A percentile compares a stretch with the other conserved stretches of the same genome.
phyloP scores from a whole-genome alignment of 2,329 filamentous ascomycete species.

The Metarhizium brunneum region DNA sequence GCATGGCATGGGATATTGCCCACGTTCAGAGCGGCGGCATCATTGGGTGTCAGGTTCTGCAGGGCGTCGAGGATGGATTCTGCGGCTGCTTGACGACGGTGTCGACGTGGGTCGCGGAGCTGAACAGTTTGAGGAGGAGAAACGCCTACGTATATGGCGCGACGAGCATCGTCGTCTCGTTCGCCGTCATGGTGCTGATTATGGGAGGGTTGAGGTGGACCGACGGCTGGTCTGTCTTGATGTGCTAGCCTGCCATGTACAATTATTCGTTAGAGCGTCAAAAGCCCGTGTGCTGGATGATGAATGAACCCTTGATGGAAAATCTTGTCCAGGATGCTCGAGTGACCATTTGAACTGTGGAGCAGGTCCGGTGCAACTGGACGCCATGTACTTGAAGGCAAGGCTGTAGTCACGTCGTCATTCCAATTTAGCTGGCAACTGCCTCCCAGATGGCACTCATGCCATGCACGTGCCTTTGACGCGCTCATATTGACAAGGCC shows the following conservation, averaged over 20 bases:
- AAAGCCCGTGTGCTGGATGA: too few relatives aligned
- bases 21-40: conserved; percentile 49
- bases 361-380: too few relatives aligned
- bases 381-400: too few relatives aligned
- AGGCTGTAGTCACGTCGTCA: too few relatives aligned
- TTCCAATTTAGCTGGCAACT: neutral
- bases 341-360: too few relatives aligned
- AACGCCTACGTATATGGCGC: conserved; percentile 60
- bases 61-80: conserved; percentile 58
- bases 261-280: neutral
- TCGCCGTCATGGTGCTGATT: conserved; percentile 54
- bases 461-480: too few relatives aligned
- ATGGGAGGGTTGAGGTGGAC: conserved; percentile 73
- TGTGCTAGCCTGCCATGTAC: conserved; percentile 19
- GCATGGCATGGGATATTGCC: conserved; percentile 70
- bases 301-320: too few relatives aligned
- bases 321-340: too few relatives aligned
- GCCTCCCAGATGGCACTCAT: neutral
- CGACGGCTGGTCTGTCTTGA: conserved; percentile 37
- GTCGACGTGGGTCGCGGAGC: conserved; percentile 57
- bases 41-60: conserved; percentile 58
- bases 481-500: too few relatives aligned
- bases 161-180: conserved; percentile 47
- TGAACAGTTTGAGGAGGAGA: conserved; percentile 40
- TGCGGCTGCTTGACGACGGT: conserved; percentile 59